phyloP scores from a whole-genome alignment of 31 red algal species.

The Asparagopsis taxiformis region DNA sequence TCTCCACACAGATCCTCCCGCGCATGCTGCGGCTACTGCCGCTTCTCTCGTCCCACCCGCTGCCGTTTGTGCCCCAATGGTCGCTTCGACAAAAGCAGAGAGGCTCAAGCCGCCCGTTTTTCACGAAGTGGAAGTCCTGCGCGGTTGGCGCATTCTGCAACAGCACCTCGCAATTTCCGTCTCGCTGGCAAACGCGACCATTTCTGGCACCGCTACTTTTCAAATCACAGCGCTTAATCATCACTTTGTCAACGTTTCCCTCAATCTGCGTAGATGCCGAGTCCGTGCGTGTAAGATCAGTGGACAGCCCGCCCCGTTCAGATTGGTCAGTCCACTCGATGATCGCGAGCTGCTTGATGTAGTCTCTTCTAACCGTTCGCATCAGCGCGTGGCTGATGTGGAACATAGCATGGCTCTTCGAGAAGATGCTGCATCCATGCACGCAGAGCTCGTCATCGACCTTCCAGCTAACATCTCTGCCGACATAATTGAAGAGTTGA shows the following conservation, averaged over 20 bases:
- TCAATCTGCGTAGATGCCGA: conserved; percentile 53
- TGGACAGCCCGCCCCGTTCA: conserved; percentile 14
- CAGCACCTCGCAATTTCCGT: conserved; percentile 17
- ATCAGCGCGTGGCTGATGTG: conserved; percentile 22
- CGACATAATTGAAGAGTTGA: conserved; percentile 57
- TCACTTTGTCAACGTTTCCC: conserved; percentile 38
- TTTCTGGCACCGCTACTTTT: conserved; percentile 29
- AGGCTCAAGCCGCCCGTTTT: conserved; percentile 40
- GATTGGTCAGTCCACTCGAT: conserved; percentile 27
- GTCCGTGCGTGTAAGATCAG: conserved; percentile 28
- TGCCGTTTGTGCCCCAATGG: conserved; percentile 19
- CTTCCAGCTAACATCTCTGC: conserved; percentile 35
- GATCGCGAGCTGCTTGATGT: conserved; percentile 37
- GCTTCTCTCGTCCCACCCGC: background rate
- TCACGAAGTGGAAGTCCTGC: conserved; percentile 36
- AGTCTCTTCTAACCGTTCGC: conserved; percentile 18
- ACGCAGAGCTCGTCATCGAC: conserved; percentile 47
- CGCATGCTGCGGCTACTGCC: background rate
- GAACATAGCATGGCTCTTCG: conserved; percentile 29
- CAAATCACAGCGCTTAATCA: conserved; percentile 33
- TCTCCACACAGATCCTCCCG: background rate
- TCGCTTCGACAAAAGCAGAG: conserved; percentile 48
- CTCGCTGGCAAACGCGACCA: conserved; percentile 15
- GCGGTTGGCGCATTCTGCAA: conserved; percentile 48
- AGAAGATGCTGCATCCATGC: conserved; percentile 26